These are phyloP conservation scores for Galium porrigens DNA, from an alignment of 305 asterid genomes.

Conservation along the genomic window DNA sequence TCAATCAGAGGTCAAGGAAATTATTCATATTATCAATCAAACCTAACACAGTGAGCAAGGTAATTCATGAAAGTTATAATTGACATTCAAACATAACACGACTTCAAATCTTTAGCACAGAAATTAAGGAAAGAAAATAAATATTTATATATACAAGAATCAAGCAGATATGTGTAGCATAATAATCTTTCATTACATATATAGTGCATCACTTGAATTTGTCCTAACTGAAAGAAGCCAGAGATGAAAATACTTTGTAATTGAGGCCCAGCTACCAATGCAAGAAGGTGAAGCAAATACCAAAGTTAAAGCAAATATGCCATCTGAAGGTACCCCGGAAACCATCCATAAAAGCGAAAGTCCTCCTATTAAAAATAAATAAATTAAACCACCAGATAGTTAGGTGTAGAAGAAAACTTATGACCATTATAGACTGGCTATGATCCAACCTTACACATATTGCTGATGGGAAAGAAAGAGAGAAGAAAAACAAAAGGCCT, in stretches of 20 bases:
- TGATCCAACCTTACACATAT: neutral
- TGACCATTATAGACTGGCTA: conserved; percentile 14
- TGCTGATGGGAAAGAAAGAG: neutral
- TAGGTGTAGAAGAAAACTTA: conserved; percentile 9
- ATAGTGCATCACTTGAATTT: neutral
- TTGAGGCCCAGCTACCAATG: conserved; percentile 3
- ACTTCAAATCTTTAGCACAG: neutral
- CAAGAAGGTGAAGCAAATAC: conserved; percentile 29
- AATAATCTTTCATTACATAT: neutral
- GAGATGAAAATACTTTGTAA: neutral
- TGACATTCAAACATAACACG: neutral
- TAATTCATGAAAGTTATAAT: neutral
- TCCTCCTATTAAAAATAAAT: conserved; percentile 34
- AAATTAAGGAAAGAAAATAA: no score
- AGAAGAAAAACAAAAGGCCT: neutral
- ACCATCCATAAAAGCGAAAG: conserved; percentile 64
- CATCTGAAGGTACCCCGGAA: conserved; percentile 91
- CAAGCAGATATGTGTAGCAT: neutral
- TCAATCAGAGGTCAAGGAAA: neutral
- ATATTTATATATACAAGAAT: no score
- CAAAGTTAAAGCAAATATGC: conserved; percentile 96
- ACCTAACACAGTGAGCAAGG: neutral
- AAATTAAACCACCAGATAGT: conserved; percentile 13
- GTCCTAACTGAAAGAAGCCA: neutral
- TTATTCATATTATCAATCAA: neutral